phyloP scores from a whole-genome alignment of 2,329 filamentous ascomycete genomes.

The Calonectria hawksworthii region DNA sequence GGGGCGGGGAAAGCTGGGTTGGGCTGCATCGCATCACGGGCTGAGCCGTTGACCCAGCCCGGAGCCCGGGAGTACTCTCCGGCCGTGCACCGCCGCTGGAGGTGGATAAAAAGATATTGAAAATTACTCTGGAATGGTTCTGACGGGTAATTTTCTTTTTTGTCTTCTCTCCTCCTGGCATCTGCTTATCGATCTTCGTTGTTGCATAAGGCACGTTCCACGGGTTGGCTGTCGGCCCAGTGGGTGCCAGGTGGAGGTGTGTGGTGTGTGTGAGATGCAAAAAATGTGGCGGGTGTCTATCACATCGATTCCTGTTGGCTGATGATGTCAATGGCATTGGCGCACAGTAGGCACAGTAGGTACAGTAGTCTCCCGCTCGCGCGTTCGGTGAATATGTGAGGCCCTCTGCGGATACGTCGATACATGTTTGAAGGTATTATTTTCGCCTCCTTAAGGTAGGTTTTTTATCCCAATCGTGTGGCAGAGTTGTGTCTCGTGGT shows the following conservation, averaged over 20 bases:
- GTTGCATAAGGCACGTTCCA: slow-evolving; percentile 16
- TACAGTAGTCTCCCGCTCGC: not conserved
- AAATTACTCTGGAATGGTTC: slow-evolving; percentile 12
- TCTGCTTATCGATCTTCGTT: not conserved
- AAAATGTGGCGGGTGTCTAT: slow-evolving; percentile 4
- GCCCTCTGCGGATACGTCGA: not conserved
- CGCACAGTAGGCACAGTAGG: not conserved
- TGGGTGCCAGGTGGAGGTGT: not conserved
- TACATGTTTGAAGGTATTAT: not conserved
- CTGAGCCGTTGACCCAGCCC: slow-evolving; percentile 34
- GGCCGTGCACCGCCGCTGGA: slow-evolving; percentile 31
- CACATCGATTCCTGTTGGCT: not conserved
- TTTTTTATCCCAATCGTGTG: not conserved
- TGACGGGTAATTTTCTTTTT: not conserved
- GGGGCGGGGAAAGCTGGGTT: slow-evolving; percentile 39
- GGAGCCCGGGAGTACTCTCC: slow-evolving; percentile 31
- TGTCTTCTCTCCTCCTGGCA: no score
- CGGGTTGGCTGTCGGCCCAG: not conserved
- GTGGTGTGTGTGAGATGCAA: not conserved
- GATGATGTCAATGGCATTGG: not conserved
- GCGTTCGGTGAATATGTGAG: not conserved
- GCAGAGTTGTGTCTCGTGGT: not conserved
- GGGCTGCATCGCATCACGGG: slow-evolving; percentile 24
- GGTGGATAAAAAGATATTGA: slow-evolving; percentile 3
- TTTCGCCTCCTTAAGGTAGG: not conserved